Conservation (phyloP, 2,329 filamentous ascomycete genomes). For the Botrytis deweyae region DNA sequence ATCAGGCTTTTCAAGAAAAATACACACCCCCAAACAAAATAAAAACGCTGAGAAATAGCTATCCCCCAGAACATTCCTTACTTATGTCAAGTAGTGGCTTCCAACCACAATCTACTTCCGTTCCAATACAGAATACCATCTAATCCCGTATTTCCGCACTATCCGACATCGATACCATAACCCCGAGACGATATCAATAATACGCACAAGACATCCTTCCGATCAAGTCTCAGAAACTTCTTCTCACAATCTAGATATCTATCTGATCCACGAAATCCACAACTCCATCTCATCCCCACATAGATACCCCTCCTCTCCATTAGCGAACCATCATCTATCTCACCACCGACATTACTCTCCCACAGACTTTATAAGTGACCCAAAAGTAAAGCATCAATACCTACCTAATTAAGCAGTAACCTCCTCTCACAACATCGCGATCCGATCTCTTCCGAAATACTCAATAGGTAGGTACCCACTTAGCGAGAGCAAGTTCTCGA, state of each 20-base stretch:
- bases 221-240: too few species aligned
- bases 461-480: too few species aligned
- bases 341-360: accelerated
- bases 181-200: accelerated
- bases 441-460: accelerated
- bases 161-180: background rate
- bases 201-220: background rate
- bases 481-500: background rate
- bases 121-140: background rate
- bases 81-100: background rate
- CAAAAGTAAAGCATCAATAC: background rate
- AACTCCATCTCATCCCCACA: background rate
- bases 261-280: background rate
- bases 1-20: too few species aligned
- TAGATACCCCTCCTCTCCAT: too few species aligned
- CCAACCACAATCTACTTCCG: background rate
- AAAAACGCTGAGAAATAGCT: background rate
- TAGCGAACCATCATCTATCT: background rate
- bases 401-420: background rate
- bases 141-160: background rate
- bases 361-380: background rate
- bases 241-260: background rate
- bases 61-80: background rate
- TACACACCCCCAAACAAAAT: background rate
- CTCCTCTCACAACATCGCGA: accelerated